These are phyloP conservation scores for Aspergillus arachidicola DNA, from an alignment of 2,329 filamentous ascomycete species.

Conservation along the genomic window DNA sequence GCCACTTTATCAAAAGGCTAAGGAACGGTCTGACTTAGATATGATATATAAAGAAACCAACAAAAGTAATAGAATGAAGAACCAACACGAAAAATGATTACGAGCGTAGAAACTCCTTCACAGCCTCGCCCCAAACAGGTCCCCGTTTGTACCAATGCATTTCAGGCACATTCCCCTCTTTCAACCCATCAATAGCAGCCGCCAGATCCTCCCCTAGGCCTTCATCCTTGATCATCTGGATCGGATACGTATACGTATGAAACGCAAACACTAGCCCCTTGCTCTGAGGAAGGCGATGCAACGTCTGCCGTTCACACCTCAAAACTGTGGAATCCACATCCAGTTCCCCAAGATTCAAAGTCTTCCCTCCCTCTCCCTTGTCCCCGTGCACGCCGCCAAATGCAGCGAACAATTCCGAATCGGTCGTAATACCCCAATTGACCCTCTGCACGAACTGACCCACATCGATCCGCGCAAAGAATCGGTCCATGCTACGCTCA, in stretches of 20 bases:
- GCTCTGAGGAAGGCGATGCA: conserved; percentile 60
- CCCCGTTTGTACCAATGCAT: conserved; percentile 63
- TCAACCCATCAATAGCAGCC: conserved; percentile 62
- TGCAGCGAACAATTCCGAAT: conserved; percentile 44
- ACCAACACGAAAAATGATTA: conserved; percentile 1
- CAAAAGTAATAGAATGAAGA: conserved; percentile 3
- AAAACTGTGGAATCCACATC: conserved; percentile 53
- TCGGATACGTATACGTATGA: conserved; percentile 64
- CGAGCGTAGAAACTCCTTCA: conserved; percentile 52
- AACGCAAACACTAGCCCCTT: conserved; percentile 62
- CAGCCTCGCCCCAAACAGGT: conserved; percentile 59
- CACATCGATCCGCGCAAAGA: conserved; percentile 57
- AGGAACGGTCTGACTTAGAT: background rate
- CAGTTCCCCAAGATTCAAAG: conserved; percentile 38
- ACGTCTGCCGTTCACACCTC: conserved; percentile 62
- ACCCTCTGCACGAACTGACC: conserved; percentile 58
- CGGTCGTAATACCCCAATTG: conserved; percentile 53
- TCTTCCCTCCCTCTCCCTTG: conserved; percentile 10
- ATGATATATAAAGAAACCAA: background rate
- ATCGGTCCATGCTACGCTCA: conserved; percentile 63
- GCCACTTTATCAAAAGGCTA: background rate
- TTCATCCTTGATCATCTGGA: conserved; percentile 59
- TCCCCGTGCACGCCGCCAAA: conserved; percentile 27
- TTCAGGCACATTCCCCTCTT: conserved; percentile 57
- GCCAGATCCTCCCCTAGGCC: conserved; percentile 58